These are phyloP conservation scores for Nakaseomyces kungkrabaensis DNA, from an alignment of 1,139 yeast species.

Conservation along the genomic window DNA sequence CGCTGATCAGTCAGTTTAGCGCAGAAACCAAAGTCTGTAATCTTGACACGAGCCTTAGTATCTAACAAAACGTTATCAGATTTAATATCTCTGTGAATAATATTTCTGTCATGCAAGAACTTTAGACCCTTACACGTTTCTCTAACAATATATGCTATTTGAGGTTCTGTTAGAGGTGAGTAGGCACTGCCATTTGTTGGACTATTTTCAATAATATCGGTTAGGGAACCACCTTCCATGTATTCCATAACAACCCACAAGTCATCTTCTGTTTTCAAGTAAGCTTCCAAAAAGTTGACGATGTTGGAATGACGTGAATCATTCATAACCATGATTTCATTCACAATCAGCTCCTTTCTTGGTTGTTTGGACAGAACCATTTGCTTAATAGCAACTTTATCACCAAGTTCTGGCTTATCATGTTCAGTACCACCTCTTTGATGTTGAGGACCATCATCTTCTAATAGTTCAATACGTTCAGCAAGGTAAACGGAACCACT, in stretches of 20 bases:
- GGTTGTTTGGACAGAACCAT: constrained; percentile 89
- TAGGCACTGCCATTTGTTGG: constrained; percentile 31
- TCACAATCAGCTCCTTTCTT: constrained; percentile 80
- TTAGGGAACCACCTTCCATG: constrained; percentile 79
- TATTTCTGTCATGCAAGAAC: constrained; percentile 78
- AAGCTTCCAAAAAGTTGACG: constrained; percentile 83
- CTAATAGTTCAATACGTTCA: constrained; percentile 37
- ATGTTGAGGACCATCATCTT: constrained; percentile 10
- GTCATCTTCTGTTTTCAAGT: constrained; percentile 48
- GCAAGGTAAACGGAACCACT: constrained; percentile 94
- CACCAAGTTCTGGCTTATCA: constrained; percentile 33
- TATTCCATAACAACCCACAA: constrained; percentile 91
- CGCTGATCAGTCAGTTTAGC: constrained; percentile 87
- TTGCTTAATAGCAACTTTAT: constrained; percentile 76
- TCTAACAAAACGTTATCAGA: constrained; percentile 85
- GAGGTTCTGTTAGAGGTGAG: constrained; percentile 45
- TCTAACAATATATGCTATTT: constrained; percentile 77
- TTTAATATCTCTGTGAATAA: constrained; percentile 90
- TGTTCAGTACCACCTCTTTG: constrained; percentile 9
- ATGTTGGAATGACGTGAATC: constrained; percentile 82
- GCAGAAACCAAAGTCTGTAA: constrained; percentile 94
- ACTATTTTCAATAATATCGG: constrained; percentile 74
- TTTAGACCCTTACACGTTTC: constrained; percentile 87
- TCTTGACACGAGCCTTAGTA: constrained; percentile 77
- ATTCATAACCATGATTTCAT: constrained; percentile 88